Conservation (phyloP, 768 basidiomycete genomes). For the Kwoniella dendrophila region DNA sequence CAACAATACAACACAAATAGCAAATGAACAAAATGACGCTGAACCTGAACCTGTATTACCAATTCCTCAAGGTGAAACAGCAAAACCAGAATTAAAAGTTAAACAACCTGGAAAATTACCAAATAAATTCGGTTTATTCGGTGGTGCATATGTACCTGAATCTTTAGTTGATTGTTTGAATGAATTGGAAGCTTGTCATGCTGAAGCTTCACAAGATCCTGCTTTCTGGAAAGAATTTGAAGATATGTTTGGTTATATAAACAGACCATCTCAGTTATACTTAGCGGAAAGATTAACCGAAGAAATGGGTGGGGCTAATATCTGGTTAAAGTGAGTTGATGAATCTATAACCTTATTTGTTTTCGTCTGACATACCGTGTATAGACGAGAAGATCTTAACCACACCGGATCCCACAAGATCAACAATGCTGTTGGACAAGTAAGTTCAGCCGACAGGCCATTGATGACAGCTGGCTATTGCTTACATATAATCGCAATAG, state of each 20-base stretch:
- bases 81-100: slow-evolving; percentile 38
- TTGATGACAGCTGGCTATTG: neutral
- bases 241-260: slow-evolving; percentile 88
- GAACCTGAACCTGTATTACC: slow-evolving; percentile 38
- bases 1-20: slow-evolving; percentile 22
- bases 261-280: slow-evolving; percentile 88
- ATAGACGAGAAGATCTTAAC: slow-evolving; percentile 62
- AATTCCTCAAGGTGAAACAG: slow-evolving; percentile 38
- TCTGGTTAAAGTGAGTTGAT: slow-evolving; percentile 87
- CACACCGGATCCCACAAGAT: slow-evolving; percentile 99
- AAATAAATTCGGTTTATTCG: slow-evolving; percentile 87
- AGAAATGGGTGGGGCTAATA: slow-evolving; percentile 86
- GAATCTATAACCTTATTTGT: neutral
- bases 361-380: neutral
- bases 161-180: slow-evolving; percentile 87
- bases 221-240: slow-evolving; percentile 90
- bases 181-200: slow-evolving; percentile 87
- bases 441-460: slow-evolving; percentile 50
- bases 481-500: slow-evolving; percentile 56
- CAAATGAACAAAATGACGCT: neutral
- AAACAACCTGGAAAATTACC: slow-evolving; percentile 61
- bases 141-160: slow-evolving; percentile 97
- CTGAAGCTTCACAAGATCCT: slow-evolving; percentile 80
- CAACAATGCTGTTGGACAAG: slow-evolving; percentile 97
- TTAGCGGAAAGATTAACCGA: slow-evolving; percentile 87